Base-by-base conservation (phyloP, 2,329 filamentous ascomycete species). In the Ambrosiella cleistominuta region DNA sequence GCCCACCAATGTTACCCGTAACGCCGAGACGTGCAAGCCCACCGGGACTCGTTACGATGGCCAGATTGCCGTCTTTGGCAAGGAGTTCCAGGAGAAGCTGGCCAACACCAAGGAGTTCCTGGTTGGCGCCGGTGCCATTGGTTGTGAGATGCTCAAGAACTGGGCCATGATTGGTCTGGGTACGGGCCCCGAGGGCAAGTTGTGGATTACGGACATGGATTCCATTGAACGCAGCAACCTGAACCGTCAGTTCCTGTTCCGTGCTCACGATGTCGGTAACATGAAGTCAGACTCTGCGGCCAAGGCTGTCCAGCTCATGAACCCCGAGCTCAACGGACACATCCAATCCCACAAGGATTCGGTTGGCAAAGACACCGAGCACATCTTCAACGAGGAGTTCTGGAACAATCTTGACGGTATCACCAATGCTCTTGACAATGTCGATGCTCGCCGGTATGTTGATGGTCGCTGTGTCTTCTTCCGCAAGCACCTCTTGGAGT, bases 61-160 rank as follows among this genome's bases (percentile, higher is more conserved):
- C 2, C 93, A 98, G 68, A 95, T 98, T 66, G 91, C 88, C 1
- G 93, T 98, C 1, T 95, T 98, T 64, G 93, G 93, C 62, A 85
- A 80, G 65, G 87, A 95, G 62, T 98, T 84, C 70, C 93, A 98
- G 70, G 85, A 95, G 56, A 96, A 95, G 76, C 79, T 98, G 64
- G 80, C 85, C 61, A 95, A 96, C 66, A 72, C 93, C 62, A 93
- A 84, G 66, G 82, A 97, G 66, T 98, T 98, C 75, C 77, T 98
- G 58, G 93, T 98, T 60, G 93, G 93, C 64, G 88, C 93, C 52
- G 93, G 93, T 65, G 93, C 94, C 62, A 98, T 98, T 69, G 93
- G 93, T 51, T 98, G 93, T 67, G 93, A 98, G 68, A 98, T 97
- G 86, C 75, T 98, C 64, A 98, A 98, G 80, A 97, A 97, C 71